phyloP scores from a whole-genome alignment of 139 green algal species.

The Pleodorina starrii region DNA sequence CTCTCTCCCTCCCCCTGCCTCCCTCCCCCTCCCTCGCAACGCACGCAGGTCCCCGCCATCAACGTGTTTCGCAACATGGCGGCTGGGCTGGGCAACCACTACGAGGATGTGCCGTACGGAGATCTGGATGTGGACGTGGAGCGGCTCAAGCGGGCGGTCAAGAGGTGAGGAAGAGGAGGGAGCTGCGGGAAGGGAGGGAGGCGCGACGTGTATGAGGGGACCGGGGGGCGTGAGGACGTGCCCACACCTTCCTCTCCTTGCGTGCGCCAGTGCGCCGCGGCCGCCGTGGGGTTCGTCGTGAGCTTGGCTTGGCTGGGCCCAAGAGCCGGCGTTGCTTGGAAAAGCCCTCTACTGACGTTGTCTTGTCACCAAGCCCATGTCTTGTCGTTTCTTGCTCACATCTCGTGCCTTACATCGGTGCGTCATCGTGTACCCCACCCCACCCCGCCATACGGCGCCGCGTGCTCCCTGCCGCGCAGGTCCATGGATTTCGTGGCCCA shows the following conservation, averaged over 20 bases:
- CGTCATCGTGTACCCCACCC: no score
- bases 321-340: neutral
- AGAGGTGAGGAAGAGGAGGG: neutral
- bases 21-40: neutral
- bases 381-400: no score
- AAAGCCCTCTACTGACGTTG: neutral
- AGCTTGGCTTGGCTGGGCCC: neutral
- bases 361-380: neutral
- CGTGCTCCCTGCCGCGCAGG: neutral
- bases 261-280: neutral
- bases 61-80: constrained; percentile 52
- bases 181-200: neutral
- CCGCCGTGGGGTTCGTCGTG: neutral
- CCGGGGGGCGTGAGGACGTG: neutral
- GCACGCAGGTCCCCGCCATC: neutral
- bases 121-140: constrained; percentile 36
- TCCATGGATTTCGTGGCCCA: constrained; percentile 25
- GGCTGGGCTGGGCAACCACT: neutral
- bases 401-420: no score
- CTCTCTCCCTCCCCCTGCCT: neutral
- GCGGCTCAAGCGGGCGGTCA: constrained; percentile 25
- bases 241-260: neutral
- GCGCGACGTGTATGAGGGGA: no score
- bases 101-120: constrained; percentile 46
- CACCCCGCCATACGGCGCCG: neutral